These are phyloP conservation scores for Brasenia schreberi DNA, from an alignment of 164 flowering plant species.

Conservation along the genomic window DNA sequence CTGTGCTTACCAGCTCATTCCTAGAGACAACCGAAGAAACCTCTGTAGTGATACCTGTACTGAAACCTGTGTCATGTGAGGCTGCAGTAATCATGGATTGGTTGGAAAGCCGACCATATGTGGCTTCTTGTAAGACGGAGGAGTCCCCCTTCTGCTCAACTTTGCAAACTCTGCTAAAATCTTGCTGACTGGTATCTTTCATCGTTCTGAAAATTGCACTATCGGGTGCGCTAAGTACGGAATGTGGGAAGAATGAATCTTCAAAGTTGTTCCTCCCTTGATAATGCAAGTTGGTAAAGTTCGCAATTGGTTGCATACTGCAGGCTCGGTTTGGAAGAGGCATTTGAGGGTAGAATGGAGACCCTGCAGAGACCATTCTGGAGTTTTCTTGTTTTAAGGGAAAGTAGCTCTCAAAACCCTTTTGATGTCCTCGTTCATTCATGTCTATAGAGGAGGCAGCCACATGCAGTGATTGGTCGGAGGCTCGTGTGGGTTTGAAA, in stretches of 20 bases:
- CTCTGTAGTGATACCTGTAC: conserved; percentile 33
- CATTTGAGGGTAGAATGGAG: conserved; percentile 13
- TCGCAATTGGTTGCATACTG: background rate
- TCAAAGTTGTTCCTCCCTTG: conserved; percentile 6
- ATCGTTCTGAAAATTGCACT: conserved; percentile 13
- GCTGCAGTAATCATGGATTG: conserved; percentile 25
- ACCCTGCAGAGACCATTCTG: background rate
- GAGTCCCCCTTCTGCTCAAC: background rate
- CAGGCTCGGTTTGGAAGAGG: conserved; percentile 8
- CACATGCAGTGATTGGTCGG: conserved; percentile 11
- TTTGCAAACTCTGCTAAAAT: background rate
- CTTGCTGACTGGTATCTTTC: conserved; percentile 3
- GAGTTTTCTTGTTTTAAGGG: background rate
- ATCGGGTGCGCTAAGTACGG: conserved; percentile 7
- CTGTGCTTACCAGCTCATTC: conserved; percentile 12
- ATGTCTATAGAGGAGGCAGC: conserved; percentile 6
- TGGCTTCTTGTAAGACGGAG: conserved; percentile 8
- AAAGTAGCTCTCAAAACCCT: background rate
- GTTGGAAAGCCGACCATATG: conserved; percentile 27
- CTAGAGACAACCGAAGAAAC: conserved; percentile 34
- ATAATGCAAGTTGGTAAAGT: background rate
- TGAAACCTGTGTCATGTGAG: conserved; percentile 40
- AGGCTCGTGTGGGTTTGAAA: conserved; percentile 7
- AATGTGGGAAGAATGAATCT: conserved; percentile 9
- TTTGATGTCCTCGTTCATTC: conserved; percentile 3